Evolutionary conservation across 192 early-diverging fungal species (phyloP).

Genomic region (Coemansia sp.): DNA sequence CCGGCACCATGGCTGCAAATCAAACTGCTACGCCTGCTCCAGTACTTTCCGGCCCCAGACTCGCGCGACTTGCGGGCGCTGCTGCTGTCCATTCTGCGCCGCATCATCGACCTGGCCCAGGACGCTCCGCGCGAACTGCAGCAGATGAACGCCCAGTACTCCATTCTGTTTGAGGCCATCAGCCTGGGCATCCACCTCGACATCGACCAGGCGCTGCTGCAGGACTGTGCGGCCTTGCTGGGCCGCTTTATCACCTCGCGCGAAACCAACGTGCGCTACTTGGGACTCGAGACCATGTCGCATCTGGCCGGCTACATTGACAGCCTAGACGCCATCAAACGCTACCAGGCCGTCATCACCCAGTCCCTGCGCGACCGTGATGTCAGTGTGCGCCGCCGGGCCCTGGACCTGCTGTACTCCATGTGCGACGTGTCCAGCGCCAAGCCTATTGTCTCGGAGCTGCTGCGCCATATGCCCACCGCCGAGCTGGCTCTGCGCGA

Average conservation of each 20-base stretch:
- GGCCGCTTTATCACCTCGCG: slow-evolving; percentile 88
- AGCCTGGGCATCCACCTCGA: slow-evolving; percentile 92
- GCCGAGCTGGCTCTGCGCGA: slow-evolving; percentile 89
- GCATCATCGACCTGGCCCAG: slow-evolving; percentile 78
- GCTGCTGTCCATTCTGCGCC: slow-evolving; percentile 70
- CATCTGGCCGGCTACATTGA: slow-evolving; percentile 82
- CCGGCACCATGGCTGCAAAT: slow-evolving; percentile 98
- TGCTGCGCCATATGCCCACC: slow-evolving; percentile 82
- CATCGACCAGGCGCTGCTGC: slow-evolving; percentile 77
- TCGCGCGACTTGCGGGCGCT: slow-evolving; percentile 51
- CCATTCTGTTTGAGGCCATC: slow-evolving; percentile 95
- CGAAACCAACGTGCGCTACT: slow-evolving; percentile 96
- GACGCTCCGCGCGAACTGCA: slow-evolving; percentile 93
- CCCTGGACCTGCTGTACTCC: slow-evolving; percentile 90
- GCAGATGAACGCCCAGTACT: slow-evolving; percentile 97
- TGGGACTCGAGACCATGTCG: slow-evolving; percentile 96
- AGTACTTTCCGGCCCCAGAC: slow-evolving; percentile 90
- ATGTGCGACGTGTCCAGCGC: slow-evolving; percentile 93
- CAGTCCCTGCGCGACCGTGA: slow-evolving; percentile 93
- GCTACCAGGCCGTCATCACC: slow-evolving; percentile 81
- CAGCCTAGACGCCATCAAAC: slow-evolving; percentile 75
- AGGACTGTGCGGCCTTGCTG: slow-evolving; percentile 75
- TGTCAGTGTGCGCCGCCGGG: slow-evolving; percentile 91
- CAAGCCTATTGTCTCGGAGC: slow-evolving; percentile 80
- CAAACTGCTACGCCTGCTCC: slow-evolving; percentile 87